Evolutionary conservation across 73 alveolate genomes (phyloP).

Genomic region (Loxodes magnus): DNA sequence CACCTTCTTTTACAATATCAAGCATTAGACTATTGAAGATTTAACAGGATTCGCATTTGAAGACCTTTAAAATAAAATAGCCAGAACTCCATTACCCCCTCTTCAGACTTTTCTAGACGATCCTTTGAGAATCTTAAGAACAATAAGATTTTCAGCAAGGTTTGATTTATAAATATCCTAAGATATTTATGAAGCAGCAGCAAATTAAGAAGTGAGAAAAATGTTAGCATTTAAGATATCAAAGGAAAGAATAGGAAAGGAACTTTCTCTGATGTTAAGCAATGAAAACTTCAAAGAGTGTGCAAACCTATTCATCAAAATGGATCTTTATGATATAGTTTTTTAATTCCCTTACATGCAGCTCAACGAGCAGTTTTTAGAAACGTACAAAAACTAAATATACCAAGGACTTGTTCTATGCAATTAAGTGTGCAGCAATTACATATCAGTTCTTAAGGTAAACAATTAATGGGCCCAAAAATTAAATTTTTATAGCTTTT

Average conservation of each 20-base stretch:
- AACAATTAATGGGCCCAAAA: conserved; percentile 19
- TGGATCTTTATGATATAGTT: conserved; percentile 37
- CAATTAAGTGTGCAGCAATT: conserved; percentile 17
- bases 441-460: conserved; percentile 20
- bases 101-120: conserved; percentile 87
- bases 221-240: conserved; percentile 57
- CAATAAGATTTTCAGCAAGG: conserved; percentile 93
- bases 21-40: conserved; percentile 83
- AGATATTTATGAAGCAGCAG: conserved; percentile 66
- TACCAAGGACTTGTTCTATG: conserved; percentile 14
- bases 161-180: conserved; percentile 68
- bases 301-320: conserved; percentile 43
- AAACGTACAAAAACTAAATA: conserved; percentile 25
- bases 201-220: conserved; percentile 34
- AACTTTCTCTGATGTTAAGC: conserved; percentile 66
- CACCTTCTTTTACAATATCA: conserved; percentile 90
- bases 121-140: conserved; percentile 96
- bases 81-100: conserved; percentile 92
- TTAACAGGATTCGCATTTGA: conserved; percentile 71
- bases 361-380: no score
- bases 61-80: conserved; percentile 82
- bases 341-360: conserved; percentile 65
- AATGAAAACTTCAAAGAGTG: conserved; percentile 48
- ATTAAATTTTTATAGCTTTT: conserved; percentile 26
- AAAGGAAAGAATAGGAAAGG: conserved; percentile 84